phyloP scores from a whole-genome alignment of 73 alveolate species.

The Tetrahymena borealis region DNA sequence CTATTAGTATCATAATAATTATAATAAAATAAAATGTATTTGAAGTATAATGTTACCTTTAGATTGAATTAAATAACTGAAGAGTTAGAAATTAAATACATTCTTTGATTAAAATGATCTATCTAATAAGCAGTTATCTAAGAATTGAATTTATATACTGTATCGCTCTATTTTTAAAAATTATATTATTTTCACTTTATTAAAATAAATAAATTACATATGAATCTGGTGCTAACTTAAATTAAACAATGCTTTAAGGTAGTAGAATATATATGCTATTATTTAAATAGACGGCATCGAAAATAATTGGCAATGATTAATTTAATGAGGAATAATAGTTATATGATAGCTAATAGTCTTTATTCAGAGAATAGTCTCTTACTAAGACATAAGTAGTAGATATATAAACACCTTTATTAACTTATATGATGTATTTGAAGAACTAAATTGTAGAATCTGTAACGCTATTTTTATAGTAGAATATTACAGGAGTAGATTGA shows the following conservation, averaged over 20 bases:
- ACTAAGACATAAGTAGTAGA: neutral
- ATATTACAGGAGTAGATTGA: neutral
- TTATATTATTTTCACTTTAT: neutral
- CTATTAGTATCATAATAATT: neutral
- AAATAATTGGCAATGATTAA: neutral
- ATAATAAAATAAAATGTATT: neutral
- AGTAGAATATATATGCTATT: neutral
- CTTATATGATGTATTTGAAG: neutral
- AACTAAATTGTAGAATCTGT: neutral
- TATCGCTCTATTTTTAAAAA: neutral
- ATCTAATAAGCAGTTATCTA: neutral
- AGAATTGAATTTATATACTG: neutral
- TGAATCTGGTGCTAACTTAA: neutral
- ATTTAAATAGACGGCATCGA: neutral
- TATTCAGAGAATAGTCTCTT: neutral
- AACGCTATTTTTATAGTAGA: neutral
- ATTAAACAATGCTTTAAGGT: neutral
- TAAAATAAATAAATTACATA: neutral
- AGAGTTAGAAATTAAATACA: neutral
- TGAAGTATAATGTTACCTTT: neutral
- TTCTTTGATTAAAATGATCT: neutral
- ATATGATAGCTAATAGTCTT: neutral
- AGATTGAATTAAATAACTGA: neutral
- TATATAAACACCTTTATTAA: neutral
- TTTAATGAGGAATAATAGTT: neutral